A percentile compares a stretch with the other conserved stretches of the same genome.
phyloP scores from a whole-genome alignment of 257 asterid genomes.

The Echium plantagineum region DNA sequence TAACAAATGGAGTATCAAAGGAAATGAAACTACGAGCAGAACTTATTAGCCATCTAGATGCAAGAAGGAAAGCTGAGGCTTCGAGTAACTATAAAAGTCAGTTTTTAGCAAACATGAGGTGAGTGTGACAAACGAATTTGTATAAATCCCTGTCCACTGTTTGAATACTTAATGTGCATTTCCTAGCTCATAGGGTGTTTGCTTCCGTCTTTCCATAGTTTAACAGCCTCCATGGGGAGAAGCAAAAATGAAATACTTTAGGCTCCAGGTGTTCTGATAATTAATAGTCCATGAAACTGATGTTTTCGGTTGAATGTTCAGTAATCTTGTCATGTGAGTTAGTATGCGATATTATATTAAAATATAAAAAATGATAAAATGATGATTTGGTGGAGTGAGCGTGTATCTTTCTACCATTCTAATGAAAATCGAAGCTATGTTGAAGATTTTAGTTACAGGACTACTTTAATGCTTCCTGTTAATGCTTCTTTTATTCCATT shows the following conservation, averaged over 20 bases:
- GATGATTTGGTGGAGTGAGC: background rate
- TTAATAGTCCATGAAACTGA: too few relatives aligned
- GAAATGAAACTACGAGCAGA: constrained; percentile 89
- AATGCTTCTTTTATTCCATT: constrained; percentile 6
- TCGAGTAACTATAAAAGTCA: constrained; percentile 87
- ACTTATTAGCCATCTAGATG: constrained; percentile 69
- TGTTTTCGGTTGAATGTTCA: too few relatives aligned
- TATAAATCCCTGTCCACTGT: background rate
- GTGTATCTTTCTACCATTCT: background rate
- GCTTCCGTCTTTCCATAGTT: background rate
- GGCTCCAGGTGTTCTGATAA: too few relatives aligned
- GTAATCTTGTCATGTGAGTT: too few relatives aligned
- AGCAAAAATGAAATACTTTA: background rate
- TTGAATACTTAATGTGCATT: background rate
- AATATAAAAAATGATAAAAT: background rate
- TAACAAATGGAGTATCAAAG: constrained; percentile 86
- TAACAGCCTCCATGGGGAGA: background rate
- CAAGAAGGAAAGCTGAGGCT: constrained; percentile 90
- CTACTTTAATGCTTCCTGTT: background rate
- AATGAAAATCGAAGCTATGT: background rate
- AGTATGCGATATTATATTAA: too few relatives aligned
- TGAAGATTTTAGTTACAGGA: background rate
- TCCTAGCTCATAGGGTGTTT: background rate
- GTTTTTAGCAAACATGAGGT: constrained; percentile 97
- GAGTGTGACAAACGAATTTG: background rate